Evolutionary conservation across 495 filamentous ascomycete genomes (phyloP), one percentile per base, ranked within the genome.

Genomic region (Jackrogersella multiformis): DNA sequence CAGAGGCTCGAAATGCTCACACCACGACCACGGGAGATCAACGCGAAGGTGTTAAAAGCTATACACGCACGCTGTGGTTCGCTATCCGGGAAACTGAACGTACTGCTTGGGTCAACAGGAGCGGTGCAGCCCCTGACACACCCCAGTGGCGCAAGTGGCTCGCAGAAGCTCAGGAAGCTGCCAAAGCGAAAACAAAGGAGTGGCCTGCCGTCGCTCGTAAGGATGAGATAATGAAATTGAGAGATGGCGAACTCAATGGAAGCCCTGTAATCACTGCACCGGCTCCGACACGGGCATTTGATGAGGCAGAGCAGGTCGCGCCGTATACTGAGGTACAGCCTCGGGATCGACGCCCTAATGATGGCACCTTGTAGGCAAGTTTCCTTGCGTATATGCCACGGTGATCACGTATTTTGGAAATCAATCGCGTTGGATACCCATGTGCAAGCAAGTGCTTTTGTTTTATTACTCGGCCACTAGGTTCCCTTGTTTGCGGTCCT

Each of bases 21-120:
- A 54, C 56, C 13, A 46, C 41, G 1, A 73, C 71, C 20, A 34
- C 53, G 1, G 42, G 26, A 8, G 72, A 78, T 21, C 66, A 58
- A 28, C 64, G 75, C 2, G 81, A 82, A 53, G 78, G 72, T 6
- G 52, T 56, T 20, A 73, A 74, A 18, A 81, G 77, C 56, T 86
- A 79, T 60, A 87, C 85, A 4, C 71, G 81, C 10, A 86, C 81
- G 10, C 66, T 88, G 44, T 88, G 86, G 85, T 84, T 79, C 59
- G 83, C 82, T 5, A 84, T 87, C 44, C 78, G 79, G 13, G 80
- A 82, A 63, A 87, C 84, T 0, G 70, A 77, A 69, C 73, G 75
- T 16, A 79, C 75, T 4, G 79, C 78, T 7, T 87, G 84, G 85
- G 77, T 83, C 3, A 71, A 75, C 60, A 73, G 79, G 46, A 77